These are phyloP conservation scores for Hordeum pubiflorum DNA, from an alignment of 202 grass and related monocot species.

Conservation along the genomic window DNA sequence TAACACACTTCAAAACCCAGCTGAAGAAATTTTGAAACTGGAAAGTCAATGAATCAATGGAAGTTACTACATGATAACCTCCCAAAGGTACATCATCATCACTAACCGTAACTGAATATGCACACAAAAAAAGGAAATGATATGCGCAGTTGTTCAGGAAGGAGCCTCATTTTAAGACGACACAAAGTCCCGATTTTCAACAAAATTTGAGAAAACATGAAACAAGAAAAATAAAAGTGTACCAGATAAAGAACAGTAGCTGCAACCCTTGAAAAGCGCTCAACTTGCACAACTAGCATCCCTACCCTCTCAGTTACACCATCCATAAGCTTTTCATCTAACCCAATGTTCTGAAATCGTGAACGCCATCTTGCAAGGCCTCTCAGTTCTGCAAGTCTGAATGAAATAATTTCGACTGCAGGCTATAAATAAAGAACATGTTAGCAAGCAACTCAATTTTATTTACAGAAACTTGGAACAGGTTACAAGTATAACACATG, in stretches of 20 bases:
- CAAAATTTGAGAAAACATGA: neutral
- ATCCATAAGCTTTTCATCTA: constrained; percentile 86
- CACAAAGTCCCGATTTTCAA: neutral
- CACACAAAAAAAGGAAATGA: neutral
- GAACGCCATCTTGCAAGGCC: constrained; percentile 88
- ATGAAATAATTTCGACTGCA: constrained; percentile 88
- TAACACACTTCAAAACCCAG: constrained; percentile 85
- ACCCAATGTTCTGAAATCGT: constrained; percentile 76
- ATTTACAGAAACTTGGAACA: neutral
- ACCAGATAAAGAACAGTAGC: constrained; percentile 77
- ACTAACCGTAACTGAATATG: constrained; percentile 5
- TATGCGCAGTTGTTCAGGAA: neutral
- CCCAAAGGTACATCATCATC: neutral
- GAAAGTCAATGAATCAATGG: constrained; percentile 17
- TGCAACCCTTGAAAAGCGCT: constrained; percentile 78
- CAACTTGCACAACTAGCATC: constrained; percentile 86
- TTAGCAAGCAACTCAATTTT: constrained; percentile 28
- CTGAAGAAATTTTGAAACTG: constrained; percentile 98
- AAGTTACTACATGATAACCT: constrained; percentile 26
- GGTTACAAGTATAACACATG: neutral
- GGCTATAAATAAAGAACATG: constrained; percentile 49
- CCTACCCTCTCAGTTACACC: constrained; percentile 69
- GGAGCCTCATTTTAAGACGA: constrained; percentile 4
- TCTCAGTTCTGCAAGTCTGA: constrained; percentile 78
- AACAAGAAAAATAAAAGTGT: constrained; percentile 3